Base-by-base conservation (phyloP, 805 yeast genomes). In the Dipodascus albidus region DNA sequence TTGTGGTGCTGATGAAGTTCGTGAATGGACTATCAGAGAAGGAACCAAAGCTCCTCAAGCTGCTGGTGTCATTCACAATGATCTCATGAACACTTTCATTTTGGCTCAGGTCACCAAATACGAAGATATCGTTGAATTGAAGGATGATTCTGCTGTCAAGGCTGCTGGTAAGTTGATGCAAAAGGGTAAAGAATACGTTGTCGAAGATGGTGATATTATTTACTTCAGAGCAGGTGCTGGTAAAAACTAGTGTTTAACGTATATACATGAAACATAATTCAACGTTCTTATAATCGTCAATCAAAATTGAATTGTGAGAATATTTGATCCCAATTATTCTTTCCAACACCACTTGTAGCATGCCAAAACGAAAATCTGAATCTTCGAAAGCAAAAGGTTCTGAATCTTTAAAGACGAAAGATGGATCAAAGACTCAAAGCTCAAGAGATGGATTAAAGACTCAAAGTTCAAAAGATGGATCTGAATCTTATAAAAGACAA, bases 21-120 rank as follows among this genome's bases (percentile, higher is more conserved):
- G 97, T 70, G 97, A 95, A 72, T 93, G 99, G 99, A 93, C 99
- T 35, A 82, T 93, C 58, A 82, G 98, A 72, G 75, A 77, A 61
- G 95, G 95, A 62, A 85, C 91, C 49, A 83, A 87, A 62, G 97
- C 97, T 52, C 99, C 99, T n/a, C 89, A 86, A 66, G 98, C 99
- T 48, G 99, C 99, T 21, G 98, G 97, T 68, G 96, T 93, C 48
- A 91, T 91, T 64, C 99, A 93, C 71, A 86, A 90, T 42, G 99
- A 91, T 73, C 80, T 91, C 68, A 90, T 87, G 79, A 87, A 84
- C 70, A 91, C 98, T 21, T 93, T 93, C 69, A 89, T 93, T 64
- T 81, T 88, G 63, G 99, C 98, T 48, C 89, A 88, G 69, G 85
- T 93, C 59, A 88, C 88, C 65, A 90, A 88, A 65, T 93, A 80